Conservation (phyloP, 192 early-diverging fungal species). For the Helicostylum pulchrum region DNA sequence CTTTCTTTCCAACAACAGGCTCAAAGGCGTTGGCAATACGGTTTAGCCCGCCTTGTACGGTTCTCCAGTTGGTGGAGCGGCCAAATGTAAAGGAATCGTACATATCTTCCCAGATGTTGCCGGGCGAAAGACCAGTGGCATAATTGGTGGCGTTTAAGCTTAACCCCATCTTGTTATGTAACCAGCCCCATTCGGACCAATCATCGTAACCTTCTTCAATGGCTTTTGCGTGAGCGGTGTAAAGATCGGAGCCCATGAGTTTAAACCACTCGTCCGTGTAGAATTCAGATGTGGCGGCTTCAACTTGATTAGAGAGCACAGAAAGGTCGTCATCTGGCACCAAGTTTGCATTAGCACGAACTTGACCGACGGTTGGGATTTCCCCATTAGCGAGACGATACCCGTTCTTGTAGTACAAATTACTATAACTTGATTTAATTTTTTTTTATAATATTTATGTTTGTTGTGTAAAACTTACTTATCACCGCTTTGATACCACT, state of each 20-base stretch:
- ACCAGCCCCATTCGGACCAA: slow-evolving; percentile 20
- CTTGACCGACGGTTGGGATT: slow-evolving; percentile 14
- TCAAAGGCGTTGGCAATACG: slow-evolving; percentile 32
- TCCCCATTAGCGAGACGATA: slow-evolving; percentile 21
- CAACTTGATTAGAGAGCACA: background rate
- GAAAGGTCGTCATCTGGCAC: background rate
- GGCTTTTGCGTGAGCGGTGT: slow-evolving; percentile 12
- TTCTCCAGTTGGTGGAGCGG: slow-evolving; percentile 7
- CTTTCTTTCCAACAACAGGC: slow-evolving; percentile 15
- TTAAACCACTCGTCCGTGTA: slow-evolving; percentile 11
- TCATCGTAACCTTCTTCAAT: slow-evolving; percentile 20
- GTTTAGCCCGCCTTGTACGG: slow-evolving; percentile 30
- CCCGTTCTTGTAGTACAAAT: slow-evolving; percentile 17
- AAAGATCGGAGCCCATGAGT: slow-evolving; percentile 16
- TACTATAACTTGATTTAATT: slow-evolving; percentile 6
- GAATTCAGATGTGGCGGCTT: background rate
- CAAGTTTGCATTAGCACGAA: background rate
- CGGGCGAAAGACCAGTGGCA: slow-evolving; percentile 5
- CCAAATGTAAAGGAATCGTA: slow-evolving; percentile 20
- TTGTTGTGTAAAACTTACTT: slow-evolving; percentile 34
- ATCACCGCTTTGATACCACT: slow-evolving; percentile 2
- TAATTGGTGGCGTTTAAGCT: slow-evolving; percentile 17
- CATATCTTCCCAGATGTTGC: slow-evolving; percentile 4
- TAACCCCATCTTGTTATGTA: slow-evolving; percentile 19
- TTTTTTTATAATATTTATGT: background rate